Evolutionary conservation across 306 rosid species (phyloP).

Genomic region (Urtica urens): DNA sequence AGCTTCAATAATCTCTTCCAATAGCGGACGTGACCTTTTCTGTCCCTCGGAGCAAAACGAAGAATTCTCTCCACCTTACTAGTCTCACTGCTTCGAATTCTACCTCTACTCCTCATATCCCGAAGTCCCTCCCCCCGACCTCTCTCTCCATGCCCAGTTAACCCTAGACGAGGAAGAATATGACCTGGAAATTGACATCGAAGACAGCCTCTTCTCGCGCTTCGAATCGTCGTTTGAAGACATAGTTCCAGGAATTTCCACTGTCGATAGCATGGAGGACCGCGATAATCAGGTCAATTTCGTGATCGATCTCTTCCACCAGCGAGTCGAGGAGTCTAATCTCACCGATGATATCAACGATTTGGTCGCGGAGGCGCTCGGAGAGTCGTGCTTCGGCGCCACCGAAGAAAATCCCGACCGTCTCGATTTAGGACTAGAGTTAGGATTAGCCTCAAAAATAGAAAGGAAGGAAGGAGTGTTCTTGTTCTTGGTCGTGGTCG

Average conservation of each 20-base stretch:
- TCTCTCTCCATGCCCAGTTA: conserved; percentile 8
- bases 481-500: no score
- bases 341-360: conserved; percentile 10
- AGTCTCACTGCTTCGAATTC: conserved; percentile 22
- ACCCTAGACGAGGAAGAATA: background rate
- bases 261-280: conserved; percentile 26
- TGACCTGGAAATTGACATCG: no score
- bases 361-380: conserved; percentile 23
- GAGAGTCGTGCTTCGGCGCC: conserved; percentile 32
- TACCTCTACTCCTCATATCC: conserved; percentile 35
- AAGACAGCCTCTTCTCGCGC: conserved; percentile 8
- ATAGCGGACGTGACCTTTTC: conserved; percentile 45
- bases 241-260: conserved; percentile 16
- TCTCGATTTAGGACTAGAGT: conserved; percentile 27
- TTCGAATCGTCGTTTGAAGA: no score
- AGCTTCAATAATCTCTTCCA: no score
- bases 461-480: no score
- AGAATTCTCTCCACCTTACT: conserved; percentile 19
- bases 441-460: no score
- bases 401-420: conserved; percentile 36
- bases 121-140: conserved; percentile 26
- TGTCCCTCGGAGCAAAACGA: conserved; percentile 27
- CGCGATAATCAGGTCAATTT: conserved; percentile 55
- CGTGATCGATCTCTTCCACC: conserved; percentile 78
- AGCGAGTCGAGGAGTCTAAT: conserved; percentile 79